A percentile compares a stretch with the other conserved stretches of the same genome.
Conservation (phyloP, 768 basidiomycete genomes). For the Boletus reticuloceps region DNA sequence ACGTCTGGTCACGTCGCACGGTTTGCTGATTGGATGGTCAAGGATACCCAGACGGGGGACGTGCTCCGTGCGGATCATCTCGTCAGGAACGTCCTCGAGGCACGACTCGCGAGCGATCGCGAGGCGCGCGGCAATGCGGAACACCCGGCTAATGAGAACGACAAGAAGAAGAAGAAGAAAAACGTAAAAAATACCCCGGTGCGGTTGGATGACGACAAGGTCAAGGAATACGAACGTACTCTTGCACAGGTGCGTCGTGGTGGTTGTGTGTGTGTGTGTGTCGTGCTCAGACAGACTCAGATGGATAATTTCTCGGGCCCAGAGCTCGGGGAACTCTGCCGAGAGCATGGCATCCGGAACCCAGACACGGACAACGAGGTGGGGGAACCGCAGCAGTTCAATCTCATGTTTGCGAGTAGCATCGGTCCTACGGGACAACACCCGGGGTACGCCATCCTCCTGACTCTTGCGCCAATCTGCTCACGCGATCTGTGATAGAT, state of each 20-base stretch:
- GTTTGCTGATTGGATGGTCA: conserved; percentile 99
- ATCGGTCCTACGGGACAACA: conserved; percentile 98
- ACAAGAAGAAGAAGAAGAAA: conserved; percentile 62
- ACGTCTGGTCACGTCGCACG: conserved; percentile 97
- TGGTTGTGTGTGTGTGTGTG: too few species aligned
- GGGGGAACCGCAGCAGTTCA: conserved; percentile 91
- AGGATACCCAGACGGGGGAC: conserved; percentile 92
- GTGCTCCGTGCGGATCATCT: conserved; percentile 96
- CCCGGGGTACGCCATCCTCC: conserved; percentile 59
- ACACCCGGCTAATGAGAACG: conserved; percentile 60
- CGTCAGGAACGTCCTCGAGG: conserved; percentile 89
- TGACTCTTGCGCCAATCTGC: not conserved
- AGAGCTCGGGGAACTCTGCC: conserved; percentile 84
- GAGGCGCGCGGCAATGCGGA: conserved; percentile 79
- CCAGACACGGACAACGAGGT: conserved; percentile 94
- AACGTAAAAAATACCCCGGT: conserved; percentile 64
- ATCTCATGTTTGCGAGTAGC: conserved; percentile 97
- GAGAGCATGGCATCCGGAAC: conserved; percentile 75
- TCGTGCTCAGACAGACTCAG: conserved; percentile 4
- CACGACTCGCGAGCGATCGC: conserved; percentile 83
- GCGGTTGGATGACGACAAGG: conserved; percentile 69
- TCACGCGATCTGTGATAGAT: conserved; percentile 44
- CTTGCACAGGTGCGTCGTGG: conserved; percentile 75
- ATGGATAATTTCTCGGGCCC: conserved; percentile 88
- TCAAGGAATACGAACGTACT: conserved; percentile 74